Evolutionary conservation across 768 basidiomycete genomes (phyloP).

Genomic region (Harrya chromipes): DNA sequence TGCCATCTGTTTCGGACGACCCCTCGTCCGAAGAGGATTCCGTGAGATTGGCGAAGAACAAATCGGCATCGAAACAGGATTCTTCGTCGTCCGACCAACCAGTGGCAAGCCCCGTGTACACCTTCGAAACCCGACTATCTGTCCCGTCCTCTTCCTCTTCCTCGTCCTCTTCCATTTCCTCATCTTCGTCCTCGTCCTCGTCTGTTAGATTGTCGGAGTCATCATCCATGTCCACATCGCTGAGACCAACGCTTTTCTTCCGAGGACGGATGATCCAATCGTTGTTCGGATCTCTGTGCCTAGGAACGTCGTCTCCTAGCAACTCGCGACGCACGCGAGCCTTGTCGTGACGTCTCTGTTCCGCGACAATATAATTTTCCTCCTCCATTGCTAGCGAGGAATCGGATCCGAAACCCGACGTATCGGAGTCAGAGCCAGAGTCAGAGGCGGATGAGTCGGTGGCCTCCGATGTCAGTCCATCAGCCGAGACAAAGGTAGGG

Average conservation of each 20-base stretch:
- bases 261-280: conserved; percentile 71
- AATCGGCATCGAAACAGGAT: conserved; percentile 75
- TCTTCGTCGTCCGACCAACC: conserved; percentile 81
- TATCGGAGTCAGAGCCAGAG: conserved; percentile 34
- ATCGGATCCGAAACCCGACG: conserved; percentile 47
- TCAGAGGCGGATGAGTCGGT: conserved; percentile 45
- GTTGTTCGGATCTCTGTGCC: conserved; percentile 39
- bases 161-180: conserved; percentile 30
- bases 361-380: conserved; percentile 53
- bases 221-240: conserved; percentile 63
- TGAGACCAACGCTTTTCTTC: conserved; percentile 64
- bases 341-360: conserved; percentile 43
- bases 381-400: conserved; percentile 60
- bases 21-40: conserved; percentile 44
- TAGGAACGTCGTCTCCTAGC: conserved; percentile 50
- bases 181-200: conserved; percentile 53
- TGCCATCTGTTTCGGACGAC: conserved; percentile 43
- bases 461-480: conserved; percentile 48
- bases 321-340: conserved; percentile 61
- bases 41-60: conserved; percentile 79
- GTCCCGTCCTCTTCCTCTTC: conserved; percentile 46
- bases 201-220: conserved; percentile 57
- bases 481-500: conserved; percentile 70
- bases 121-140: conserved; percentile 39
- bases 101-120: conserved; percentile 64